Conservation (phyloP, 208 protist genomes). For the Spongospora subterranea region DNA sequence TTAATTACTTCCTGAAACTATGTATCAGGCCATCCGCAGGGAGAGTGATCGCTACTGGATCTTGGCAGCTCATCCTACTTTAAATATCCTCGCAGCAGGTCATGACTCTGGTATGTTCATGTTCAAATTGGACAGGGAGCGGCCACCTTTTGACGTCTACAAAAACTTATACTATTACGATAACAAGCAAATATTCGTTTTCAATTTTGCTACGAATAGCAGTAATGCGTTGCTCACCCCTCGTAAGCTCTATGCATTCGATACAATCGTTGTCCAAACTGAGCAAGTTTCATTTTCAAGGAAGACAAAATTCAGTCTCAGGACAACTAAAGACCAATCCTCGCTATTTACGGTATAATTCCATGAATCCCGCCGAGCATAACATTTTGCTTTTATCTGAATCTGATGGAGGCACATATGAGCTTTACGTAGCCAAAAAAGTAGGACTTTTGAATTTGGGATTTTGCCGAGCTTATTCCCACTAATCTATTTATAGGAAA, state of each 20-base stretch:
- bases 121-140: slow-evolving; percentile 96
- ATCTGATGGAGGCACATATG: slow-evolving; percentile 80
- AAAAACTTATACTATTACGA: slow-evolving; percentile 42
- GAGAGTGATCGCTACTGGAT: slow-evolving; percentile 98
- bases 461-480: not conserved
- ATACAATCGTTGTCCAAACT: not conserved
- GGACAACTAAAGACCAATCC: not conserved
- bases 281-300: not conserved
- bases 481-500: slow-evolving; percentile 24
- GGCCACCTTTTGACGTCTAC: slow-evolving; percentile 80
- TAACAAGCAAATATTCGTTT: not conserved
- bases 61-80: slow-evolving; percentile 86
- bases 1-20: not conserved
- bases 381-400: slow-evolving; percentile 73
- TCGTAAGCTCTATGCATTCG: not conserved
- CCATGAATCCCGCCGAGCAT: slow-evolving; percentile 45
- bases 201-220: not conserved
- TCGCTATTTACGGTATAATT: slow-evolving; percentile 27
- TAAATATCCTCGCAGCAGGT: slow-evolving; percentile 95
- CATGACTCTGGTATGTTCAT: slow-evolving; percentile 92
- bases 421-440: slow-evolving; percentile 76
- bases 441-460: slow-evolving; percentile 55
- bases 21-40: slow-evolving; percentile 86
- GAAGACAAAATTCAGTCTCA: not conserved
- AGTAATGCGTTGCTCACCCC: not conserved